A percentile compares a stretch with the other conserved stretches of the same genome.
These are phyloP conservation scores for Solanum chilense DNA, from an alignment of 257 asterid species.

Conservation along the genomic window DNA sequence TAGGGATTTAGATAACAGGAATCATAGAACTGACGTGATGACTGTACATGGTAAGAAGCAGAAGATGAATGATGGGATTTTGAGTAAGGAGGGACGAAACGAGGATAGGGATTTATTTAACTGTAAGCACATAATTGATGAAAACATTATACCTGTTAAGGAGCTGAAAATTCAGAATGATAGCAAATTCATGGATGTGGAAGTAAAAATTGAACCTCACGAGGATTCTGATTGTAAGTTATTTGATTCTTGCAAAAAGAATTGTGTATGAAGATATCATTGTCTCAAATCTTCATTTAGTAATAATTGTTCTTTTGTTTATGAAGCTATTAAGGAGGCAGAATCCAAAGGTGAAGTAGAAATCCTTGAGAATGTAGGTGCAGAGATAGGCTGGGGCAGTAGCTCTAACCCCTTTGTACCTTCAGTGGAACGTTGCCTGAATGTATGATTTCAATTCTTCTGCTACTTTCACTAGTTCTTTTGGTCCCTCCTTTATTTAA, in stretches of 20 bases:
- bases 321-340: not conserved
- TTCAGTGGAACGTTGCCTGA: not conserved
- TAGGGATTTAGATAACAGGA: not conserved
- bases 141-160: not conserved
- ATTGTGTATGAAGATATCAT: not conserved
- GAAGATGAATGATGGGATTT: not conserved
- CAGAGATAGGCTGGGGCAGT: not conserved
- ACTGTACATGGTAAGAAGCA: not conserved
- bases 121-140: not conserved
- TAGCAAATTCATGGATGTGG: not conserved
- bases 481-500: not conserved
- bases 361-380: conserved; percentile 15
- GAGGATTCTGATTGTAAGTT: not conserved
- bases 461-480: not conserved
- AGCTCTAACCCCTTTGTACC: conserved; percentile 7
- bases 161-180: not conserved
- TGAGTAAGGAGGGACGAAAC: not conserved
- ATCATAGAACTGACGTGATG: not conserved
- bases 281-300: not conserved
- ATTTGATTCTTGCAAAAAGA: not conserved
- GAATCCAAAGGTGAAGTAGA: conserved; percentile 4
- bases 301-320: not conserved
- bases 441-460: conserved; percentile 1
- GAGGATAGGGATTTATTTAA: not conserved
- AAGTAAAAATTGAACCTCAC: not conserved